phyloP scores from a whole-genome alignment of 2,329 filamentous ascomycete species.

The Sporothrix euskadiensis region DNA sequence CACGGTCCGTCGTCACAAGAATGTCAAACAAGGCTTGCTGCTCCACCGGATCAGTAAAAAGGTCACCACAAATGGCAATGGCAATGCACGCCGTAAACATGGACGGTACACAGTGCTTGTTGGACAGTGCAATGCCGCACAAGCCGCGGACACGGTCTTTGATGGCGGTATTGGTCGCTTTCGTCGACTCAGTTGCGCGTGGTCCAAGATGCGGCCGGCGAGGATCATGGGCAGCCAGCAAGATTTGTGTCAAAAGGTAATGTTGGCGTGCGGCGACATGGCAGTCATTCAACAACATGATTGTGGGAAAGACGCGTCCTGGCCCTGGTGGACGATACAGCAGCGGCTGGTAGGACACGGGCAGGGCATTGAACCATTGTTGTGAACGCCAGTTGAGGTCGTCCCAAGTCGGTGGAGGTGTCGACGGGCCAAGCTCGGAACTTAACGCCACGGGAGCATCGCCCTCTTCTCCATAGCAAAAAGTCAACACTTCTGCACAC shows the following conservation, averaged over 20 bases:
- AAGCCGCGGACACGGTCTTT: constrained; percentile 16
- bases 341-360: constrained; percentile 20
- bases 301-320: constrained; percentile 1
- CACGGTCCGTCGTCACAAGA: constrained; percentile 49
- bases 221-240: constrained; percentile 21
- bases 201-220: constrained; percentile 20
- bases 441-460: not conserved
- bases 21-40: constrained; percentile 52
- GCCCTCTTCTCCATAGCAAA: constrained; percentile 20
- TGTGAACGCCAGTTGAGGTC: constrained; percentile 15
- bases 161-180: constrained; percentile 13
- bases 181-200: not conserved
- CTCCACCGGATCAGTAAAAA: constrained; percentile 48
- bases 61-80: constrained; percentile 44
- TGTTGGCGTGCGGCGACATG: constrained; percentile 23
- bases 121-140: constrained; percentile 21
- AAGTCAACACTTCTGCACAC: constrained; percentile 20
- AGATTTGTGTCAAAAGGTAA: constrained; percentile 19
- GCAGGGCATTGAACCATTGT: constrained; percentile 12
- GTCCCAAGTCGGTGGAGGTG: not conserved
- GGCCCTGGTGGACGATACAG: not conserved
- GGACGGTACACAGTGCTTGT: constrained; percentile 20
- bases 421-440: not conserved
- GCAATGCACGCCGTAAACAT: constrained; percentile 26
- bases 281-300: constrained; percentile 26